Percentiles rank a stretch among this genome's conserved stretches.
These are phyloP conservation scores for Eimeria sp. DNA, from an alignment of 169 alveolate genomes.

Conservation along the genomic window DNA sequence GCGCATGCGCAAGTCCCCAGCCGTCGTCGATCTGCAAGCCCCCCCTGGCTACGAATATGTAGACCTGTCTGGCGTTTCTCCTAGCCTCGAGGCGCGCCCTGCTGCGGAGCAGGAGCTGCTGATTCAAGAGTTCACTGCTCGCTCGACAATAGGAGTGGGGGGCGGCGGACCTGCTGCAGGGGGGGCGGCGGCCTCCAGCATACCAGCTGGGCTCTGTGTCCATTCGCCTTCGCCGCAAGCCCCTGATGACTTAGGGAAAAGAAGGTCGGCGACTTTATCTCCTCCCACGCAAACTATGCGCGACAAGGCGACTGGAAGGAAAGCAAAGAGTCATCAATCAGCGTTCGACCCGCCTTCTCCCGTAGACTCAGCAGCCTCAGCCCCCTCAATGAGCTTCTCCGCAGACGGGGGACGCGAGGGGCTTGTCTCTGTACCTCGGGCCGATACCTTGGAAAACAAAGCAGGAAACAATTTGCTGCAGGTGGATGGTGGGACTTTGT, in stretches of 20 bases:
- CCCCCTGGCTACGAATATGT: slow-evolving; percentile 64
- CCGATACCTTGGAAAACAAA: neutral
- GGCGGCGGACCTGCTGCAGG: neutral
- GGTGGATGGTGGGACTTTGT: neutral
- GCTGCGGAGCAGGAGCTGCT: slow-evolving; percentile 45
- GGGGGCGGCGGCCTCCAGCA: neutral
- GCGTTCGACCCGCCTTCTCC: neutral
- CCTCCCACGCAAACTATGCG: slow-evolving; percentile 3
- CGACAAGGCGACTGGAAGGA: neutral
- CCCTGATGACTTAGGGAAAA: slow-evolving; percentile 5
- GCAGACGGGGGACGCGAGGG: neutral
- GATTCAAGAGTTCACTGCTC: neutral
- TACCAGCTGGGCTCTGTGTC: too few species aligned
- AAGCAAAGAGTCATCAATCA: slow-evolving; percentile 2
- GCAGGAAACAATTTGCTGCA: neutral
- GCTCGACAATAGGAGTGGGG: slow-evolving; percentile 4
- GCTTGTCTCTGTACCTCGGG: neutral
- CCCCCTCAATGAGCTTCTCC: neutral
- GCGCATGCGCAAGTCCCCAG: neutral
- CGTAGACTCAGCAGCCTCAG: slow-evolving; percentile 35
- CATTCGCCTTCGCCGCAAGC: neutral
- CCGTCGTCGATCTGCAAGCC: slow-evolving; percentile 31
- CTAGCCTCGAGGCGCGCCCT: slow-evolving; percentile 22
- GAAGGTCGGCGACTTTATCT: slow-evolving; percentile 14
- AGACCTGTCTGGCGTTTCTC: neutral